Evolutionary conservation across 2,329 filamentous ascomycete species (phyloP).

Genomic region (Ceratocystiopsis minuta): DNA sequence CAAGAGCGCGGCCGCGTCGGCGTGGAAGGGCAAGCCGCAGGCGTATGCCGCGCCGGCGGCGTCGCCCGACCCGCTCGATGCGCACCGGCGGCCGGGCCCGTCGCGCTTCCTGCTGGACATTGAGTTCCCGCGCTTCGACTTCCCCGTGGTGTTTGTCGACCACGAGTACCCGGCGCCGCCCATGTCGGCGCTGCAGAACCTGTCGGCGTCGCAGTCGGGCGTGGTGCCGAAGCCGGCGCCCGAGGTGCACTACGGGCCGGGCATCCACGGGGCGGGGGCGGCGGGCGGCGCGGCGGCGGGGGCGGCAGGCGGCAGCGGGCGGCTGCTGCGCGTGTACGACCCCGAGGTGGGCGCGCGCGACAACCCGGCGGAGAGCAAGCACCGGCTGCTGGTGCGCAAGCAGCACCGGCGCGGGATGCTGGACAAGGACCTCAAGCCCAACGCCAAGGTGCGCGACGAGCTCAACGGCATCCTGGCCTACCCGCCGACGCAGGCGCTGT

Average conservation of each 20-base stretch:
- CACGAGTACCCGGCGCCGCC: conserved; percentile 79
- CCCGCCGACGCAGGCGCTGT: conserved; percentile 75
- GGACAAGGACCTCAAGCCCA: conserved; percentile 89
- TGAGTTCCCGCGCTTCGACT: conserved; percentile 87
- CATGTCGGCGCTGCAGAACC: conserved; percentile 54
- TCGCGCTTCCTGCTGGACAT: conserved; percentile 68
- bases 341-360: conserved; percentile 78
- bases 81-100: conserved; percentile 20
- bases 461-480: conserved; percentile 82
- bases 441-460: conserved; percentile 87
- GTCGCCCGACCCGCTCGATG: conserved; percentile 17
- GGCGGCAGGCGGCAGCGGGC: conserved; percentile 32
- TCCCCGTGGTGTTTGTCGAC: conserved; percentile 87
- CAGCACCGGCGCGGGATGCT: conserved; percentile 80
- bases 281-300: conserved; percentile 13
- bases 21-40: conserved; percentile 34
- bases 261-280: background rate
- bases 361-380: conserved; percentile 90
- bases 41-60: too few species aligned
- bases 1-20: conserved; percentile 38
- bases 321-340: conserved; percentile 75
- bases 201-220: conserved; percentile 45
- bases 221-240: conserved; percentile 63
- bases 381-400: conserved; percentile 77
- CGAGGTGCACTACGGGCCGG: conserved; percentile 77